A percentile compares a stretch with the other conserved stretches of the same genome.
These are phyloP conservation scores for Hibiscus syriacus DNA, from an alignment of 345 rosid genomes.

Conservation along the genomic window DNA sequence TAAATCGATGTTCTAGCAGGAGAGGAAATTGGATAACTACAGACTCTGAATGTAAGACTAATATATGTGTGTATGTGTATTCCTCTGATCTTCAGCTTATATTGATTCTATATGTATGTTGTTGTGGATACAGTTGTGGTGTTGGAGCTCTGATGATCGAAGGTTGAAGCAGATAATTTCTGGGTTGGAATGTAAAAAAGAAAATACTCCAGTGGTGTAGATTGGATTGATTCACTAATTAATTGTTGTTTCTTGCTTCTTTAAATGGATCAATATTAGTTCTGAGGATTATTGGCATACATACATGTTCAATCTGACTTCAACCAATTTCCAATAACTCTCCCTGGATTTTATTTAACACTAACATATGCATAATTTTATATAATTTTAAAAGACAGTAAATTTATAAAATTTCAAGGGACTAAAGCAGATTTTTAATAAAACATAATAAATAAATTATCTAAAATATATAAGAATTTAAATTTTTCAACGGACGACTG, in stretches of 20 bases:
- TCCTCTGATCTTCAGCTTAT: not conserved
- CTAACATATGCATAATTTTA: too few relatives aligned
- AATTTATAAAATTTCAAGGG: too few relatives aligned
- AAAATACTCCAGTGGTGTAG: not conserved
- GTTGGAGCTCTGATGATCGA: slow-evolving; percentile 50
- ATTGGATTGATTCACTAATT: not conserved
- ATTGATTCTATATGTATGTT: not conserved
- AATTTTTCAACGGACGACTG: too few relatives aligned
- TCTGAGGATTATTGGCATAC: not conserved
- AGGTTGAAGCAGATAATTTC: not conserved
- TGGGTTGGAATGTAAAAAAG: not conserved
- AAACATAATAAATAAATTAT: too few relatives aligned
- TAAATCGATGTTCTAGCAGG: slow-evolving; percentile 16
- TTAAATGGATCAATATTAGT: not conserved
- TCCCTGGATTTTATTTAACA: not conserved
- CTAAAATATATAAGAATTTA: too few relatives aligned
- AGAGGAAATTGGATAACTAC: slow-evolving; percentile 93
- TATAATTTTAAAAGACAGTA: too few relatives aligned
- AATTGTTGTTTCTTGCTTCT: not conserved
- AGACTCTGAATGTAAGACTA: slow-evolving; percentile 69
- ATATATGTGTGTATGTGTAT: not conserved
- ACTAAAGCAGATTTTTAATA: too few relatives aligned
- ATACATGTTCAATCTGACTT: not conserved
- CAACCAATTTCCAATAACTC: not conserved
- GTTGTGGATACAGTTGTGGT: slow-evolving; percentile 59